phyloP scores from a whole-genome alignment of 768 basidiomycete species.

The Plicaturopsis crispa region DNA sequence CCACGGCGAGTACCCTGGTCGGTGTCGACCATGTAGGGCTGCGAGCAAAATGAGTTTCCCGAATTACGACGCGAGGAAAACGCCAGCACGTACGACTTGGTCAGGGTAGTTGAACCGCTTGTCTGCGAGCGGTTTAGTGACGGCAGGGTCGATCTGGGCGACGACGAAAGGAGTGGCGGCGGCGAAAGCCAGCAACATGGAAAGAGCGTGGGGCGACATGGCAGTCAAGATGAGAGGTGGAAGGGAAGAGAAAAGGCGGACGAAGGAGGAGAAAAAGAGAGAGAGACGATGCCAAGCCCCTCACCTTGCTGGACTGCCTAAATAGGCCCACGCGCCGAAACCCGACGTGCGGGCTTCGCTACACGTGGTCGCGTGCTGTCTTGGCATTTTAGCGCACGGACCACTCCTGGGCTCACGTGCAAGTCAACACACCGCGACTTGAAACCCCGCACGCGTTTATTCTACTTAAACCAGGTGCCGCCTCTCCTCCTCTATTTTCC shows the following conservation, averaged over 20 bases:
- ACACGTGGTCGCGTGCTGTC: no score
- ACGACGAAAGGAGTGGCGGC: conserved; percentile 22
- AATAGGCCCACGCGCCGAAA: no score
- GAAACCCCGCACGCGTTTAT: no score
- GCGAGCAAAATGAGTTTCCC: background rate
- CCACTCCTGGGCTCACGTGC: no score
- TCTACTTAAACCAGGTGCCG: no score
- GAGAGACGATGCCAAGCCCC: background rate
- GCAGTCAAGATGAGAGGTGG: conserved; percentile 15
- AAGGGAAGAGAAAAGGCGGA: conserved; percentile 1
- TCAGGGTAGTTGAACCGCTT: conserved; percentile 38
- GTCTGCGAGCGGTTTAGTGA: conserved; percentile 35
- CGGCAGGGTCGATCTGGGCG: conserved; percentile 29
- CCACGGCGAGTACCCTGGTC: conserved; percentile 33
- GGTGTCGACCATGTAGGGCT: conserved; percentile 41
- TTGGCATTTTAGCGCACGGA: no score
- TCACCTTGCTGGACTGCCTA: no score
- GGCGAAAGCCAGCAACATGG: conserved; percentile 23
- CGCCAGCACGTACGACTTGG: conserved; percentile 28
- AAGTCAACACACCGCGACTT: no score
- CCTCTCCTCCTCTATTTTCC: conserved; percentile 9
- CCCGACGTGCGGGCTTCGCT: no score
- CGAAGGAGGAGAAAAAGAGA: conserved; percentile 1
- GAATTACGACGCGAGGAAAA: no score
- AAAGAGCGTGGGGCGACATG: conserved; percentile 42